Base-by-base conservation (phyloP, 148 eudicot genomes). In the Selenicereus undatus region DNA sequence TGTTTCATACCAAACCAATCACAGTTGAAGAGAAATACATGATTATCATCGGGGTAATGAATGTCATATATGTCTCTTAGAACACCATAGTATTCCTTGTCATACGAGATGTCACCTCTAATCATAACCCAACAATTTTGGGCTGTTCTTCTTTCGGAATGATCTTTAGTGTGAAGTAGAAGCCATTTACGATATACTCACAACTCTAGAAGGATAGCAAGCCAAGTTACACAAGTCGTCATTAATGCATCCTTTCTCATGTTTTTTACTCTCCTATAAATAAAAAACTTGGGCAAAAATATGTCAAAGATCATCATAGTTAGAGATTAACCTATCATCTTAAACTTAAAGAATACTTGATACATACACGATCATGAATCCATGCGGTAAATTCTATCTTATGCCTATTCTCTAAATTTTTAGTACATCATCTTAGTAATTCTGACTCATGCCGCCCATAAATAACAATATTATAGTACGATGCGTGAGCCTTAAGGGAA, bases 371-470 rank as follows among this genome's bases (percentile, higher is more conserved):
- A 9, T 26, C 16, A 65, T 39, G 58, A 8, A 66, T 11, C 80
- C 80, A 78, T 14, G 11, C 27, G 7, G 42, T 21, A 78, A 78
- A 78, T 78, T 66, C n/a, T 10, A 32, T 30, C 16, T 78, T 78
- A 35, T 78, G 80, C 18, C 62, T 27, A 8, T 43, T 7, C 2
- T 66, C 80, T 13, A 65, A 36, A 45, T 78, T 17, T 45, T 7
- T 32, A 32, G 32, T 32, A 2, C 32, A 2, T 32, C 32, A 32
- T 32, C 32, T 32, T 32, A 32, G 32, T 16, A 78, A 20, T 20
- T 66, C 73, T 26, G 9, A 16, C 42, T 78, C 65, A 18, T 78
- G 80, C 17, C 65, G 42, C 36, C 80, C 66, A 1, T 5, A 14
- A 62, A n/a, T 5, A 36, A 4, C 4, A 77, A 2, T 39, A 5